Base-by-base conservation (phyloP, 2,329 filamentous ascomycete genomes). In the Plectosphaerella sp. region DNA sequence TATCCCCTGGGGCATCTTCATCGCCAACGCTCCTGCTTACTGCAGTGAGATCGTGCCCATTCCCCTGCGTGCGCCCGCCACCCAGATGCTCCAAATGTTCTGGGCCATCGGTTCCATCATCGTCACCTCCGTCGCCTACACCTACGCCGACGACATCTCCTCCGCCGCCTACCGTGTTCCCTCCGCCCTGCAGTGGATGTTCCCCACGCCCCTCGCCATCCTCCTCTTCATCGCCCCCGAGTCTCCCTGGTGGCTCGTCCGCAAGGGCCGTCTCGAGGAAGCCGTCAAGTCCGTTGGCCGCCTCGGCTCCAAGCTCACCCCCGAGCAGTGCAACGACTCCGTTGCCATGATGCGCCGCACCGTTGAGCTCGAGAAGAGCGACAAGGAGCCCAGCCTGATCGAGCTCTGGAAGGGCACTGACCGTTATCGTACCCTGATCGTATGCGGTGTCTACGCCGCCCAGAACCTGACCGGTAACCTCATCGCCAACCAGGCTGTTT, bases 41-140 rank as follows among this genome's bases (percentile, higher is more conserved):
- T 81, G 76, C 65, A 69, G 68, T 60, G 83, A 86, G 64, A 82
- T 86, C 52, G 79, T 83, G 3, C 82, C 82, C 1, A 73, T 86
- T 49, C 69, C 69, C 61, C 66, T 86, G 51, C 68, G 82, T 64
- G 82, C 77, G 50, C 76, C 80, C 18, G 75, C 74, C 5, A 86
- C 82, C 3, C 77, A 81, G 66, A 85, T 81, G 76, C 59, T 86
- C 65, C 82, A 86, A 68, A 84, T 85, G 80, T 82, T 80, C 70
- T 86, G 82, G 82, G 77, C 81, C 16, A 79, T 86, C 61, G 82
- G 82, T 24, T 65, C 68, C 36, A 85, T 86, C 62, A 82, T 86
- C 53, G 82, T 85, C 22, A 77, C 73, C 33, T 81, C 67, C 54
- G 73, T 80, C 54, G 79, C 78, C 49, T 85, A 80, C 64, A 61